phyloP scores from a whole-genome alignment of 2,329 filamentous ascomycete species.

The Knoxdaviesia proteae region DNA sequence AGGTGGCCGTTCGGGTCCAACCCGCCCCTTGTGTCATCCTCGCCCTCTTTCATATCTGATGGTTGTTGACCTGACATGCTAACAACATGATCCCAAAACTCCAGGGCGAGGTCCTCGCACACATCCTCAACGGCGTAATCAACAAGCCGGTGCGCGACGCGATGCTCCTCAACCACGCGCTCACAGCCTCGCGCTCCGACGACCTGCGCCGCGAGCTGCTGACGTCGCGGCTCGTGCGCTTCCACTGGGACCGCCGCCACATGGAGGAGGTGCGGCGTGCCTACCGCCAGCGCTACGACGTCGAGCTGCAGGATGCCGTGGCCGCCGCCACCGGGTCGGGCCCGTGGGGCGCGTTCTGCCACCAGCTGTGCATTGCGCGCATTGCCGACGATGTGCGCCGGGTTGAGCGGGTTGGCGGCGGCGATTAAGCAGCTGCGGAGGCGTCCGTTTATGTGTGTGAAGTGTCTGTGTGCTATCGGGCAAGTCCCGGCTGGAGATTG shows the following conservation, averaged over 20 bases:
- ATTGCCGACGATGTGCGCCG: constrained; percentile 37
- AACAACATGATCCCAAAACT: constrained; percentile 1
- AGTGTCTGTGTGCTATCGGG: no score
- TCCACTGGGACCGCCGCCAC: constrained; percentile 82
- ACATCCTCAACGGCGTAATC: constrained; percentile 91
- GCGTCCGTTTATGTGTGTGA: no score
- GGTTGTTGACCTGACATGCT: constrained; percentile 3
- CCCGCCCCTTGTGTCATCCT: constrained; percentile 1
- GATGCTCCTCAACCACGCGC: constrained; percentile 73
- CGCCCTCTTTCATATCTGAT: background rate
- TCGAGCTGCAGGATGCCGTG: constrained; percentile 57
- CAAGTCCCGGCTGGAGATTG: no score
- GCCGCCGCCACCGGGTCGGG: constrained; percentile 48
- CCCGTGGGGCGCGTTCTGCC: constrained; percentile 60
- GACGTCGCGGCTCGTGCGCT: constrained; percentile 66
- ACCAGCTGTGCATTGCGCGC: constrained; percentile 42
- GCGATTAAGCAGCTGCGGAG: no score
- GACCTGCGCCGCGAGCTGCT: constrained; percentile 63
- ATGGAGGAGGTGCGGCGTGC: constrained; percentile 60
- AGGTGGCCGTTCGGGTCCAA: constrained; percentile 19
- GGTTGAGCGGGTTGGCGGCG: constrained; percentile 17
- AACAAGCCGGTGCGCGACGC: constrained; percentile 89
- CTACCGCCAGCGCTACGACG: constrained; percentile 58
- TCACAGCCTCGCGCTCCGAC: constrained; percentile 52
- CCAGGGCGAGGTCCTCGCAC: constrained; percentile 81